Base-by-base conservation (phyloP, 495 filamentous ascomycete genomes). In the Tirmania nivea region DNA sequence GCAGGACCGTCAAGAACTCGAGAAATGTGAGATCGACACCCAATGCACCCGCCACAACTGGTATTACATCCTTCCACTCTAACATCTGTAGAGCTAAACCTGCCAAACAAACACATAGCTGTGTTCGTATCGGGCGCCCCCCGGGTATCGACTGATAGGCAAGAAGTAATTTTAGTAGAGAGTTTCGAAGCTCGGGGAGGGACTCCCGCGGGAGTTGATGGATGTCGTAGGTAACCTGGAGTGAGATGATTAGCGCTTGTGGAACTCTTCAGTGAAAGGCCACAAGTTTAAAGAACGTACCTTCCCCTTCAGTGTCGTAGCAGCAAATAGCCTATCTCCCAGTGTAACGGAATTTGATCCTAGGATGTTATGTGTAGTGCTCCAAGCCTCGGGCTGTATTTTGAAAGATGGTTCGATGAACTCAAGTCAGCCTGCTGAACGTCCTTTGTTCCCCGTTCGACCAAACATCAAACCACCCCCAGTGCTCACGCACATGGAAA, bases 251-350 rank as follows among this genome's bases (percentile, higher is more conserved):
- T 31, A 31, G 25, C 25, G 25, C n/a, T 31, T 31, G 25, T 31
- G 25, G 25, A 31, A 31, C 25, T 1, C 25, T 7, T 3, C 25
- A 31, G 25, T 31, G 25, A 31, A 31, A 7, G 25, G 2, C 25
- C 25, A 31, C 25, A 31, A 31, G 25, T 31, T 31, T 25, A 5
- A 31, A 31, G 1, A 53, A 59, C 72, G 61, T 73, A 95, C 90
- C 80, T 99, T 99, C 69, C 90, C 92, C 71, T 92, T 94, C 63
- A 99, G 70, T 48, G 90, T 96, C 34, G 86, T 94, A 52, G 92
- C 90, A 8, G 92, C 90, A 67, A 99, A 99, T 55, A 96, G 71
- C 68, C 89, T 92, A 21, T 83, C 83, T 64, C 92, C 86, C 34
- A 80, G 72, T 54, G 84, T 78, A 45, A 79, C 75, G 52, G 75